Conservation (phyloP, 768 basidiomycete genomes). For the Dictyophora rubrovolvata region DNA sequence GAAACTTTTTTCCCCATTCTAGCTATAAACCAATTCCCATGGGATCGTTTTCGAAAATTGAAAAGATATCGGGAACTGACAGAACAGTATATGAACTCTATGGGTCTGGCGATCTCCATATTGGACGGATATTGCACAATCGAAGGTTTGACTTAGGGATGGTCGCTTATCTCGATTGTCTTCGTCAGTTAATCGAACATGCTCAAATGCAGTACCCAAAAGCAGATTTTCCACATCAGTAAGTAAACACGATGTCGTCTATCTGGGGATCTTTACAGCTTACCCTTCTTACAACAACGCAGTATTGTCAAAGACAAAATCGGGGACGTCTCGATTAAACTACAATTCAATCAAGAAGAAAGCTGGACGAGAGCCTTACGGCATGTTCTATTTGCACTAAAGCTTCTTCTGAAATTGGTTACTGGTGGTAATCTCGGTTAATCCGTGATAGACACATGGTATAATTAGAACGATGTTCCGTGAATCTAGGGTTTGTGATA, state of each 20-base stretch:
- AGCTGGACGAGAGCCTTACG: slow-evolving; percentile 89
- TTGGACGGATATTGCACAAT: slow-evolving; percentile 85
- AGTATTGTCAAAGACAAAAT: slow-evolving; percentile 93
- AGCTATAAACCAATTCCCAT: slow-evolving; percentile 89
- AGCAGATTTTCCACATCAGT: slow-evolving; percentile 84
- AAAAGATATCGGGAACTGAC: slow-evolving; percentile 61
- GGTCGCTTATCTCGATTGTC: slow-evolving; percentile 92
- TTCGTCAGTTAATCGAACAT: slow-evolving; percentile 85
- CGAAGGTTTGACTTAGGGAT: slow-evolving; percentile 92
- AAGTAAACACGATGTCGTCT: slow-evolving; percentile 21
- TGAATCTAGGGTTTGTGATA: too few relatives aligned
- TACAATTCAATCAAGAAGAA: slow-evolving; percentile 93
- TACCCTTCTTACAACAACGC: slow-evolving; percentile 5
- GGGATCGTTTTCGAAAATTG: slow-evolving; percentile 91
- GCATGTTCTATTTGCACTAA: slow-evolving; percentile 82
- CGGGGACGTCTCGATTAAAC: slow-evolving; percentile 86
- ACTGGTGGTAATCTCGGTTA: slow-evolving; percentile 34
- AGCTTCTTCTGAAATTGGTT: slow-evolving; percentile 80
- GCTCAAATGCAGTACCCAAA: slow-evolving; percentile 62
- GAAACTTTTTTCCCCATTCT: background rate
- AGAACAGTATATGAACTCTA: slow-evolving; percentile 86
- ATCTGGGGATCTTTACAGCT: background rate
- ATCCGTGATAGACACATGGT: background rate
- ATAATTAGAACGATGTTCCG: background rate
- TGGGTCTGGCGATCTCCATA: slow-evolving; percentile 85